Evolutionary conservation across 768 basidiomycete species (phyloP).

Genomic region (Rhizopogon rudus): DNA sequence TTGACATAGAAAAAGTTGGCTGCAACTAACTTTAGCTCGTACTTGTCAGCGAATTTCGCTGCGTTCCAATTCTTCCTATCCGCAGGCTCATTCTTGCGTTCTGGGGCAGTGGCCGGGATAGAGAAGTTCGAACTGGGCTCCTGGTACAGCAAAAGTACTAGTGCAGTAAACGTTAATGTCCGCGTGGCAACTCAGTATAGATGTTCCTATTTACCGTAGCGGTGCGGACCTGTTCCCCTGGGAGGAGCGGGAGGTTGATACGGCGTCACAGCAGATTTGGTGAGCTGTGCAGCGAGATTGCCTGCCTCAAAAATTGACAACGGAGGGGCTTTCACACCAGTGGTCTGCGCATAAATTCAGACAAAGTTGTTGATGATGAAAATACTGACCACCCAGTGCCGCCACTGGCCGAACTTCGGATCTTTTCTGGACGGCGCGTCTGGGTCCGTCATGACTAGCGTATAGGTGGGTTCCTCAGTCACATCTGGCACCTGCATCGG

Average conservation of each 20-base stretch:
- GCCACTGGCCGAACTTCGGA: conserved; percentile 46
- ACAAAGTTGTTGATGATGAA: background rate
- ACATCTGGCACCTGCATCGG: conserved; percentile 34
- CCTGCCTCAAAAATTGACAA: conserved; percentile 25
- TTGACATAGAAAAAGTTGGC: conserved; percentile 50
- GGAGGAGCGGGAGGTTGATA: conserved; percentile 56
- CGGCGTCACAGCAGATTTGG: conserved; percentile 44
- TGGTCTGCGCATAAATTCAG: conserved; percentile 20
- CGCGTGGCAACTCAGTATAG: background rate
- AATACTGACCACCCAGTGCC: conserved; percentile 50
- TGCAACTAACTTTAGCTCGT: conserved; percentile 53
- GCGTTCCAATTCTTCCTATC: conserved; percentile 55
- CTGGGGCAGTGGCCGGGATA: conserved; percentile 40
- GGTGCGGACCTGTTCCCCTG: conserved; percentile 47
- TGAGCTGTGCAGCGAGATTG: conserved; percentile 34
- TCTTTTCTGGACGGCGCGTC: conserved; percentile 50
- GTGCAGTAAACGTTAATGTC: background rate
- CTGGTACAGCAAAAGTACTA: conserved; percentile 56
- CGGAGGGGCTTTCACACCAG: conserved; percentile 34
- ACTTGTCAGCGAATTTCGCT: conserved; percentile 41
- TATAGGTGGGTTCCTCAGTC: conserved; percentile 35
- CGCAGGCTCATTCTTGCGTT: conserved; percentile 38
- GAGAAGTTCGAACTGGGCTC: conserved; percentile 42
- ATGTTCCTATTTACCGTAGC: conserved; percentile 43
- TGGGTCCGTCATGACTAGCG: conserved; percentile 54